A percentile compares a stretch with the other conserved stretches of the same genome.
Conservation (phyloP, 2,329 filamentous ascomycete genomes). For the Ascochyta pisi region DNA sequence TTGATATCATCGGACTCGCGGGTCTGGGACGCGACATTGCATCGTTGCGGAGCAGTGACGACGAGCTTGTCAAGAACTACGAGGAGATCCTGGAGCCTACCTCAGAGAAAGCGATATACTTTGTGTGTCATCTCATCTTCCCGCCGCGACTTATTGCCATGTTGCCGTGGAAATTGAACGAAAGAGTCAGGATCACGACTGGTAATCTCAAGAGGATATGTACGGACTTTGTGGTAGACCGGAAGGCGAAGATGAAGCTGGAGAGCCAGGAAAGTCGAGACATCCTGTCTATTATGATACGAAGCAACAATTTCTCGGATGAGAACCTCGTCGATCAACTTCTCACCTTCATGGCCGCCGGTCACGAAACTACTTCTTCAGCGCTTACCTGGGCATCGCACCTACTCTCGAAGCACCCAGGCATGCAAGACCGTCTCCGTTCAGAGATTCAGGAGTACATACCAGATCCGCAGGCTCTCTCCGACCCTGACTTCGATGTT, state of each 20-base stretch:
- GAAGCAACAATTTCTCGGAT: slow-evolving; percentile 61
- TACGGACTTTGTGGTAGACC: slow-evolving; percentile 57
- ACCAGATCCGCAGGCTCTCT: slow-evolving; percentile 50
- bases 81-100: slow-evolving; percentile 56
- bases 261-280: slow-evolving; percentile 47
- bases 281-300: slow-evolving; percentile 58
- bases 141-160: slow-evolving; percentile 48
- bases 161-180: slow-evolving; percentile 58
- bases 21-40: slow-evolving; percentile 55
- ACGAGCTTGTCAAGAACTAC: slow-evolving; percentile 52
- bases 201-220: slow-evolving; percentile 52
- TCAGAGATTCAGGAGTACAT: slow-evolving; percentile 70
- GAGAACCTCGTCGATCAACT: slow-evolving; percentile 61
- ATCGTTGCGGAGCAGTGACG: slow-evolving; percentile 50
- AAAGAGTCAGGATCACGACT: slow-evolving; percentile 49
- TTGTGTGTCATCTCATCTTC: slow-evolving; percentile 49
- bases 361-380: slow-evolving; percentile 78
- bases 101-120: slow-evolving; percentile 56
- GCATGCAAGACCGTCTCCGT: slow-evolving; percentile 71
- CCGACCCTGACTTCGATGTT: slow-evolving; percentile 32
- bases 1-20: slow-evolving; percentile 57
- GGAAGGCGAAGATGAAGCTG: slow-evolving; percentile 50
- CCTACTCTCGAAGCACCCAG: slow-evolving; percentile 69
- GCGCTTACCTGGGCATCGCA: slow-evolving; percentile 79
- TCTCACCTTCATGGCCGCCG: slow-evolving; percentile 63